Percentiles rank a stretch among this genome's conserved stretches.
Conservation (phyloP, 257 asterid genomes). For the Anisodus tanguticus region DNA sequence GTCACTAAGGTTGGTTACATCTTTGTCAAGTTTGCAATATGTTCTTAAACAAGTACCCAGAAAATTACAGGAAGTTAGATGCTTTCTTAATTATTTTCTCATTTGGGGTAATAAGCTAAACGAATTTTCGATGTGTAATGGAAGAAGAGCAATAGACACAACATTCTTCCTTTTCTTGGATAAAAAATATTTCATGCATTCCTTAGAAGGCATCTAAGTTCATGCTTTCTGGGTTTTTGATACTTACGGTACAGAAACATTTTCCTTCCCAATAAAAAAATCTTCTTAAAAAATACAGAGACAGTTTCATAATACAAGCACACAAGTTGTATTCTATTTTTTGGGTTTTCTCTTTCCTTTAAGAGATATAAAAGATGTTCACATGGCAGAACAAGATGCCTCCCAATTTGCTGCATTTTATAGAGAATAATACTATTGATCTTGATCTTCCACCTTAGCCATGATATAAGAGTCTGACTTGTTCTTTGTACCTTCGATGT, state of each 20-base stretch:
- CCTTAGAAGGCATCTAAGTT: background rate
- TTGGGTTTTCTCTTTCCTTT: background rate
- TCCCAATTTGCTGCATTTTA: background rate
- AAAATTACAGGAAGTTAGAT: slow-evolving; percentile 24
- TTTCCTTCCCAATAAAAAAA: background rate
- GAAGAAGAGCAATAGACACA: slow-evolving; percentile 6
- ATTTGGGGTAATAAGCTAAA: slow-evolving; percentile 24
- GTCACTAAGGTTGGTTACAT: slow-evolving; percentile 3
- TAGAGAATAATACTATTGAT: background rate
- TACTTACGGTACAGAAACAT: background rate
- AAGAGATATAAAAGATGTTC: background rate
- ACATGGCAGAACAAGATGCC: background rate
- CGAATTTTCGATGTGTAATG: background rate
- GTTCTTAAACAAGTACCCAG: background rate
- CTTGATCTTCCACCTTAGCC: background rate
- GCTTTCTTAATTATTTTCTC: background rate
- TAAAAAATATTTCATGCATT: background rate
- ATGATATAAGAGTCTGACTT: background rate
- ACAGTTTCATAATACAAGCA: background rate
- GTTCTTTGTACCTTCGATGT: background rate
- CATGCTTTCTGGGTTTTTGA: background rate
- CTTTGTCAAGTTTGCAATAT: background rate
- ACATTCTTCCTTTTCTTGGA: background rate
- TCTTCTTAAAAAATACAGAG: background rate
- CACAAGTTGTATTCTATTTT: background rate